Evolutionary conservation across 768 basidiomycete genomes (phyloP).

Genomic region (Leccinum truebloodii): DNA sequence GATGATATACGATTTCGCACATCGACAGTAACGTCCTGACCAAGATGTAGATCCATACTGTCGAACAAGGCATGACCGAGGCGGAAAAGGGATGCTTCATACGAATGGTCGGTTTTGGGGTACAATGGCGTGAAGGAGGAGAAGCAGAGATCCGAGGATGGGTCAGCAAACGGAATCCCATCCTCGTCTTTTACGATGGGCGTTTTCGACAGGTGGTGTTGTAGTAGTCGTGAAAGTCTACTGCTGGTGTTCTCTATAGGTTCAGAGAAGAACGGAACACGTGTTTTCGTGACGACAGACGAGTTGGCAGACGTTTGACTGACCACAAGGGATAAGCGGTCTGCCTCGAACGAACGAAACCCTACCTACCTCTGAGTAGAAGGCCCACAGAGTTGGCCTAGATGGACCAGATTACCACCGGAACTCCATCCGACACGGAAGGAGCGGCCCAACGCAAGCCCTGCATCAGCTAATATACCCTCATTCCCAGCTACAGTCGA

Average conservation of each 20-base stretch:
- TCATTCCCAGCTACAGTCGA: conserved; percentile 69
- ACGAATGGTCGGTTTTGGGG: conserved; percentile 65
- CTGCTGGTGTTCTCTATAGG: conserved; percentile 35
- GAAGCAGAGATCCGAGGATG: conserved; percentile 68
- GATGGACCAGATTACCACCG: conserved; percentile 69
- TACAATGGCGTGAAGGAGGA: conserved; percentile 75
- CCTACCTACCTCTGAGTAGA: conserved; percentile 50
- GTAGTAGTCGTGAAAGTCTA: conserved; percentile 62
- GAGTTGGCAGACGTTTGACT: conserved; percentile 63
- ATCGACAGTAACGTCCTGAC: conserved; percentile 53
- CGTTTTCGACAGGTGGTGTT: conserved; percentile 75
- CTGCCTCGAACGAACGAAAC: conserved; percentile 4
- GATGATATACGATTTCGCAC: conserved; percentile 59
- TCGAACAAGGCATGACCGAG: conserved; percentile 91
- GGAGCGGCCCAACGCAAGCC: conserved; percentile 80
- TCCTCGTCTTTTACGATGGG: conserved; percentile 70
- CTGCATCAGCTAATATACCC: conserved; percentile 72
- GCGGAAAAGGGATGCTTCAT: conserved; percentile 82
- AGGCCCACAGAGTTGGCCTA: conserved; percentile 73
- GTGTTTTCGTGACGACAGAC: conserved; percentile 55
- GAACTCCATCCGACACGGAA: conserved; percentile 93
- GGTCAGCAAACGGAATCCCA: conserved; percentile 68
- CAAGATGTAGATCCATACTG: conserved; percentile 66
- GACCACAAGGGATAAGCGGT: conserved; percentile 11
- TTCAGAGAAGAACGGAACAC: conserved; percentile 42